phyloP scores from a whole-genome alignment of 495 filamentous ascomycete genomes.

The Neurospora cerealis region DNA sequence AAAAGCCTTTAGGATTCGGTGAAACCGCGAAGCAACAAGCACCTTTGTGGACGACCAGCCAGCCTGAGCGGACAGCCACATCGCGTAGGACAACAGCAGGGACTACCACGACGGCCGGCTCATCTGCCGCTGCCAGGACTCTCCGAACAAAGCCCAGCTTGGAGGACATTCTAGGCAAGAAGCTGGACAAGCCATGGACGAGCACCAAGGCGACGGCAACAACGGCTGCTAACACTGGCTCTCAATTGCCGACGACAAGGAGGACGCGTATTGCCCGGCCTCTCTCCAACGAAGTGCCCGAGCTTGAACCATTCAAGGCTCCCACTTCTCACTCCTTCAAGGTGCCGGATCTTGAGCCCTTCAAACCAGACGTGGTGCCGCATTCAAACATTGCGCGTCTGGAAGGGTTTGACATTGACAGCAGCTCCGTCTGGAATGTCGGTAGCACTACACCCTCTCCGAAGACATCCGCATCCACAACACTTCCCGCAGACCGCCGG shows the following conservation, averaged over 20 bases:
- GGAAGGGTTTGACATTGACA: slow-evolving; percentile 21
- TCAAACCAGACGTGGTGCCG: slow-evolving; percentile 28
- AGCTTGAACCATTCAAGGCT: slow-evolving; percentile 27
- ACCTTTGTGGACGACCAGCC: not conserved
- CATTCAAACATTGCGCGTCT: slow-evolving; percentile 30
- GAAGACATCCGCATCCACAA: slow-evolving; percentile 29
- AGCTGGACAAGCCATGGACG: not conserved
- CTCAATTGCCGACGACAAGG: not conserved
- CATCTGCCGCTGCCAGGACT: not conserved
- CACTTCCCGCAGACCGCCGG: slow-evolving; percentile 47
- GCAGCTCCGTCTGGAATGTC: slow-evolving; percentile 16
- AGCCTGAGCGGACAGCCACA: not conserved
- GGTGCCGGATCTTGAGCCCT: slow-evolving; percentile 11
- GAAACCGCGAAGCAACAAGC: not conserved
- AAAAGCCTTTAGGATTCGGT: not conserved
- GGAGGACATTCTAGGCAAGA: not conserved
- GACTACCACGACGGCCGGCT: not conserved
- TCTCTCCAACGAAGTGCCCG: slow-evolving; percentile 7
- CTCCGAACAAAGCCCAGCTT: not conserved
- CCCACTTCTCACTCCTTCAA: not conserved
- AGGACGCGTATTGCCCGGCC: not conserved
- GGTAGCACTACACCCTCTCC: not conserved
- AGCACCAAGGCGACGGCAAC: not conserved
- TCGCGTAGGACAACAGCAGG: not conserved
- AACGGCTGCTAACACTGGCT: not conserved